Base-by-base conservation (phyloP, 148 eudicot species). In the Amaranthus hypochondriacus region DNA sequence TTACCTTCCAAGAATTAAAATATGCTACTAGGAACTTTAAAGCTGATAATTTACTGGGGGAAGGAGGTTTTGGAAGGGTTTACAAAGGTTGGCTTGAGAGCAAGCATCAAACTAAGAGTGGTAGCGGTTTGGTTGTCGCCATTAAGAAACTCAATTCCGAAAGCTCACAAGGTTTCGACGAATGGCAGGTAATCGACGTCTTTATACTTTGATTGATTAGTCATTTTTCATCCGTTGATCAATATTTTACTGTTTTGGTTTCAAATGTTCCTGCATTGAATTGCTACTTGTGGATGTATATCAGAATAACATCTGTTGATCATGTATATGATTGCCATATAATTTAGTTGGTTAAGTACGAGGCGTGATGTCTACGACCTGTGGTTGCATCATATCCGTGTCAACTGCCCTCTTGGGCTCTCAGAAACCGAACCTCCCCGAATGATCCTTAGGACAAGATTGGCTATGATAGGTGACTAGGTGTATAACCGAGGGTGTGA, bases 21-120 rank as follows among this genome's bases (percentile, higher is more conserved):
- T 39, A 53, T 62, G 92, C 92, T 5, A 89, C 95, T 0, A 80
- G 69, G 62, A 85, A 85, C 72, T 92, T 92, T 76, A 85, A 81
- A 48, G 18, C 14, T 48, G 97, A 92, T 66, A 80, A 76, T 9
- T 71, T 91, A 50, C 44, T 91, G 66, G 87, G 87, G 4, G 87
- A 81, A 61, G 87, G 87, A 13, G 87, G 87, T 44, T 84, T 84
- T 60, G 87, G 87, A 13, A 78, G 77, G 62, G 87, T 93, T 39
- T 90, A 84, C 79, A 93, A 83, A 84, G 98, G 96, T 7, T 89
- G 87, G 92, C 86, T 93, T 28, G 92, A 87, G 6, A 82, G 81
- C 46, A 92, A 80, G 79, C 71, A 60, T 51, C 46, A 79, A 1
- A 39, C 78, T 5, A 87, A 67, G 79, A 78, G 71, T 49, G 79